phyloP scores from a whole-genome alignment of 495 filamentous ascomycete genomes.

The Neurospora sp. region DNA sequence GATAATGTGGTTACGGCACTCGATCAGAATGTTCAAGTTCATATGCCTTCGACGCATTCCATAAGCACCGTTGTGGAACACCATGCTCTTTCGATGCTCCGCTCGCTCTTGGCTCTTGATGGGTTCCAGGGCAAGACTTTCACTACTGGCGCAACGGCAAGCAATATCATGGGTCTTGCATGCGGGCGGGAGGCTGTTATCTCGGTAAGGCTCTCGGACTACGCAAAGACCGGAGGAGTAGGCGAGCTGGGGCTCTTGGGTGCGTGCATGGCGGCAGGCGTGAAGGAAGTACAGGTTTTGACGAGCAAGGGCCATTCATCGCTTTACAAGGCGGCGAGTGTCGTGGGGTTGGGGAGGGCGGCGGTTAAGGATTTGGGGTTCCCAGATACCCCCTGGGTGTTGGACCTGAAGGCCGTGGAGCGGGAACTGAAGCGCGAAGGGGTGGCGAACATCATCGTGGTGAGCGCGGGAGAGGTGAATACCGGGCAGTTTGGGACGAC shows the following conservation, averaged over 20 bases:
- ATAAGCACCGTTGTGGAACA: conserved; percentile 68
- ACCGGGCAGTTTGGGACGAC: conserved; percentile 71
- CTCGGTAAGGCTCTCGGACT: conserved; percentile 21
- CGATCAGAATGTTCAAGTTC: conserved; percentile 82
- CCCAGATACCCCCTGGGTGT: conserved; percentile 45
- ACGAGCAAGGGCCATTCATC: conserved; percentile 78
- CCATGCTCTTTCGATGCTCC: conserved; percentile 55
- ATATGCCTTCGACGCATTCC: conserved; percentile 58
- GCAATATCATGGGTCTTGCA: conserved; percentile 73
- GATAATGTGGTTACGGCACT: conserved; percentile 68
- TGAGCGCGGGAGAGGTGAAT: conserved; percentile 85
- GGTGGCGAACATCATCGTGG: conserved; percentile 59
- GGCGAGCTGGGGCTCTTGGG: conserved; percentile 59
- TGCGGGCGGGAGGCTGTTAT: conserved; percentile 64
- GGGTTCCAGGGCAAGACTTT: conserved; percentile 58
- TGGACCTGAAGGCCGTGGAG: conserved; percentile 53
- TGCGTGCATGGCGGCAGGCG: conserved; percentile 50
- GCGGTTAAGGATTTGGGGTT: conserved; percentile 51
- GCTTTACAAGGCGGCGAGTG: conserved; percentile 67
- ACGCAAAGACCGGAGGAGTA: conserved; percentile 28
- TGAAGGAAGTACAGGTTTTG: conserved; percentile 63
- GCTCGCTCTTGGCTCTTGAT: conserved; percentile 55
- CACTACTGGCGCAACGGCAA: conserved; percentile 81
- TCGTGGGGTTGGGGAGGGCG: conserved; percentile 68
- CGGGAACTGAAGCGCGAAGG: conserved; percentile 37